Conservation (phyloP, 192 early-diverging fungal genomes). For the Rhizoclosmatium sp. region DNA sequence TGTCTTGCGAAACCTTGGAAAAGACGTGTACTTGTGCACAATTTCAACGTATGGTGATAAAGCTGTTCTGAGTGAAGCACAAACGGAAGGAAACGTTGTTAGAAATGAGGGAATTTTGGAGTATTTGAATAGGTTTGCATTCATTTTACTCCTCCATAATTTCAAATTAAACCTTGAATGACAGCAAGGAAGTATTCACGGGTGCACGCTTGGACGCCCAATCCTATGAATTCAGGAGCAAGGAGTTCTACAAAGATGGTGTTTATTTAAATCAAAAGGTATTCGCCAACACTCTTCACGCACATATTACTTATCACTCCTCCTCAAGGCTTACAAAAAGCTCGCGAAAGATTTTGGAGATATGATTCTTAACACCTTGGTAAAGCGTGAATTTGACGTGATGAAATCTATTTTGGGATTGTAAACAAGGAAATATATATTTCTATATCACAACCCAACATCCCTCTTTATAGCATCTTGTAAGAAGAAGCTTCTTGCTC, state of each 20-base stretch:
- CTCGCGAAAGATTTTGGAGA: constrained; percentile 54
- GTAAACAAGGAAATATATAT: neutral
- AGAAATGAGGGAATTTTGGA: constrained; percentile 39
- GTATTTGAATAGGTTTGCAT: constrained; percentile 39
- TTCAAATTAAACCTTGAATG: neutral
- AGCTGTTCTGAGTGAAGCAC: neutral
- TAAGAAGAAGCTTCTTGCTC: no score
- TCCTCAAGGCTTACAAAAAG: constrained; percentile 53
- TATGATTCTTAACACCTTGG: constrained; percentile 39
- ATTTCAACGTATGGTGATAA: constrained; percentile 43
- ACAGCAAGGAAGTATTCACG: constrained; percentile 28
- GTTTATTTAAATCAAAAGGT: constrained; percentile 7
- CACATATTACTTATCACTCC: neutral
- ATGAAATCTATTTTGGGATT: constrained; percentile 33
- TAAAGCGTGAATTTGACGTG: constrained; percentile 51
- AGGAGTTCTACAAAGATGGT: constrained; percentile 29
- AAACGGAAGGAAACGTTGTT: constrained; percentile 32
- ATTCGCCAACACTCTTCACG: neutral
- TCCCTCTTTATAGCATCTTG: no score
- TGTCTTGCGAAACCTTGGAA: constrained; percentile 45
- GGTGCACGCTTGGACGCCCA: constrained; percentile 41
- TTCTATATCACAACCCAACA: neutral
- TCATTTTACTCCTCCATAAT: neutral
- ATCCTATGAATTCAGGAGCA: constrained; percentile 29
- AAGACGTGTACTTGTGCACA: constrained; percentile 51